Conservation (phyloP, 345 rosid genomes). For the Salix brachista region DNA sequence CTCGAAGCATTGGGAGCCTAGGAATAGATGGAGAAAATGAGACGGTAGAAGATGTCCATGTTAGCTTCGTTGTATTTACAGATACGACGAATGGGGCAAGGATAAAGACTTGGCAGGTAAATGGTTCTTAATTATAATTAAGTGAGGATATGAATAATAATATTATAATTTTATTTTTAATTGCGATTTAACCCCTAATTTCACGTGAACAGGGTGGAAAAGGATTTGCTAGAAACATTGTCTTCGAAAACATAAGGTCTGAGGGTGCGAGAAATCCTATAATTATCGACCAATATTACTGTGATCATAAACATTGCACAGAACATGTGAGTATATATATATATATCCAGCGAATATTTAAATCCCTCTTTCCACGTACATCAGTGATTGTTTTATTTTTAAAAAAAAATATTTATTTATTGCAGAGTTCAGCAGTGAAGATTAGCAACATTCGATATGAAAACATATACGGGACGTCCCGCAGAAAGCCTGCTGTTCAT, state of each 20-base stretch:
- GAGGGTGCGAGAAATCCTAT: slow-evolving; percentile 34
- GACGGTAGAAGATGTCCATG: slow-evolving; percentile 34
- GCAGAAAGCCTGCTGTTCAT: slow-evolving; percentile 15
- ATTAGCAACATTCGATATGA: slow-evolving; percentile 25
- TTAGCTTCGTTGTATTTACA: slow-evolving; percentile 22
- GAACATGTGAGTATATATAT: slow-evolving; percentile 25
- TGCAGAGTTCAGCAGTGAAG: slow-evolving; percentile 41
- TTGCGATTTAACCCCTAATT: neutral
- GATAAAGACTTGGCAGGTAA: slow-evolving; percentile 57
- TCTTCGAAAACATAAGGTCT: slow-evolving; percentile 28
- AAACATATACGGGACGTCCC: slow-evolving; percentile 35
- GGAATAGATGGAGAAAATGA: slow-evolving; percentile 30
- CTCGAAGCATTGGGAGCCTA: slow-evolving; percentile 45
- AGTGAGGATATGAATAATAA: no score
- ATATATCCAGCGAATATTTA: no score
- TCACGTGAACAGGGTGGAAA: slow-evolving; percentile 36
- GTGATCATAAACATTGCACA: slow-evolving; percentile 39
- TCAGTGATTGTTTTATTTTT: no score
- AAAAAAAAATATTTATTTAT: neutral
- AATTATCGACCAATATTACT: slow-evolving; percentile 51
- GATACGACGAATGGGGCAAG: slow-evolving; percentile 44
- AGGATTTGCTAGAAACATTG: slow-evolving; percentile 40
- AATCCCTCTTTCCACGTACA: no score
- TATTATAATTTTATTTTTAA: neutral
- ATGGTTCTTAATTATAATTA: no score